Conservation (phyloP, 2,329 filamentous ascomycete genomes). For the Exophiala phaeomuriformis region DNA sequence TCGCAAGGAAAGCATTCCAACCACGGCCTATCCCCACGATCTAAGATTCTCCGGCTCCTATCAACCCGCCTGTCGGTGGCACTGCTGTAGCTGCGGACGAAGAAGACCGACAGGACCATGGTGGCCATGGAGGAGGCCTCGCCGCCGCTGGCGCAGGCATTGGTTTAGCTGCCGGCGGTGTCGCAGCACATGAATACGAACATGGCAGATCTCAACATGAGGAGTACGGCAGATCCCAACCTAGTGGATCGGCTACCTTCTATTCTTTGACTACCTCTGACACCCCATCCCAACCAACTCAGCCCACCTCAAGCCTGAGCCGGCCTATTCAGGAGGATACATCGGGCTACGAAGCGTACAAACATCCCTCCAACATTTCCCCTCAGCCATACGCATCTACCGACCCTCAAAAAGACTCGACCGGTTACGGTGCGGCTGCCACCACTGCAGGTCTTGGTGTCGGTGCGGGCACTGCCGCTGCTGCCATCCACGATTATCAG, state of each 20-base stretch:
- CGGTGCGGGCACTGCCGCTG: background rate
- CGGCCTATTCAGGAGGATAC: background rate
- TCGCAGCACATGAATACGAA: constrained; percentile 10
- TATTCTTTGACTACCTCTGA: background rate
- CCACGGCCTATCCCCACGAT: constrained; percentile 25
- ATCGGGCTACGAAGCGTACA: background rate
- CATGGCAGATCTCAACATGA: background rate
- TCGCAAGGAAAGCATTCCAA: constrained; percentile 25
- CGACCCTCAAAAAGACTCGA: background rate
- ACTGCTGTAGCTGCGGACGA: constrained; percentile 6
- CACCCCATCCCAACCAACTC: background rate
- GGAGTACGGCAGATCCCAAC: background rate
- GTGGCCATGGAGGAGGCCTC: constrained; percentile 11
- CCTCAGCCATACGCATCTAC: background rate
- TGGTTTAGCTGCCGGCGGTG: constrained; percentile 12
- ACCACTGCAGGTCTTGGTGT: background rate
- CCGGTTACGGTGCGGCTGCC: background rate
- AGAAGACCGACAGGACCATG: constrained; percentile 5
- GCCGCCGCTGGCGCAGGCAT: constrained; percentile 13
- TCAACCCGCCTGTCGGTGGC: constrained; percentile 23
- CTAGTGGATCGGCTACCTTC: background rate
- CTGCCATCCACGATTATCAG: background rate
- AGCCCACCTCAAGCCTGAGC: background rate
- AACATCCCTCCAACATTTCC: background rate
- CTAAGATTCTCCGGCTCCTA: constrained; percentile 17